phyloP scores from a whole-genome alignment of 441 rosid species.

The Croton laevigatus region DNA sequence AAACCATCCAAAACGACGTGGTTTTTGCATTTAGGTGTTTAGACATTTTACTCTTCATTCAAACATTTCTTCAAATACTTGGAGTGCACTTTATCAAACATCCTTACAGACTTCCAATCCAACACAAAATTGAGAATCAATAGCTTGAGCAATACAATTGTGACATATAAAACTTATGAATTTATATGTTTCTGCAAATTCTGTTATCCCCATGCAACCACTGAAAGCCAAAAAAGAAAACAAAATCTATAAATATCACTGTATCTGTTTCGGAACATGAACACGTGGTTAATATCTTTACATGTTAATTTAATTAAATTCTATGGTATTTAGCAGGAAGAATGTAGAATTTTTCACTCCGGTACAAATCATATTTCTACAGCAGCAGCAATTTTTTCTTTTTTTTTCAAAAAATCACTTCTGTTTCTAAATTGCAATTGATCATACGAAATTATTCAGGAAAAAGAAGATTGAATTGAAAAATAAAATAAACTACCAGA shows the following conservation, averaged over 20 bases:
- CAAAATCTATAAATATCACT: too few species aligned
- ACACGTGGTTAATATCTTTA: too few species aligned
- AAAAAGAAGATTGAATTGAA: background rate
- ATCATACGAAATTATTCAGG: background rate
- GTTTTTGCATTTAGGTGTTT: too few species aligned
- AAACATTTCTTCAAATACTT: too few species aligned
- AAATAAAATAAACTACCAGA: background rate
- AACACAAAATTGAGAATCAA: slow-evolving; percentile 13
- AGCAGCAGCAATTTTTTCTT: background rate
- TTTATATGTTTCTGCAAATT: slow-evolving; percentile 9
- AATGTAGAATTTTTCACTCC: slow-evolving; percentile 5
- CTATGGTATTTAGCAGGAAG: slow-evolving; percentile 16
- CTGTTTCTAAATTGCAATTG: background rate
- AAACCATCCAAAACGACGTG: too few species aligned
- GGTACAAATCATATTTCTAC: slow-evolving; percentile 10
- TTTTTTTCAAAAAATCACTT: background rate
- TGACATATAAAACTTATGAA: background rate
- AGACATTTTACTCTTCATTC: too few species aligned
- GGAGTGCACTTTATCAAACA: too few species aligned
- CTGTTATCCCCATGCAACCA: background rate
- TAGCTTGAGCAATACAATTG: slow-evolving; percentile 1
- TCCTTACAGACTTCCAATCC: too few species aligned
- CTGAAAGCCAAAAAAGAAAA: too few species aligned
- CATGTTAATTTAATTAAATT: slow-evolving; percentile 28
- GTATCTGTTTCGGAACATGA: background rate